These are phyloP conservation scores for Dothidotthia symphoricarpi DNA, from an alignment of 2,329 filamentous ascomycete species.

Conservation along the genomic window DNA sequence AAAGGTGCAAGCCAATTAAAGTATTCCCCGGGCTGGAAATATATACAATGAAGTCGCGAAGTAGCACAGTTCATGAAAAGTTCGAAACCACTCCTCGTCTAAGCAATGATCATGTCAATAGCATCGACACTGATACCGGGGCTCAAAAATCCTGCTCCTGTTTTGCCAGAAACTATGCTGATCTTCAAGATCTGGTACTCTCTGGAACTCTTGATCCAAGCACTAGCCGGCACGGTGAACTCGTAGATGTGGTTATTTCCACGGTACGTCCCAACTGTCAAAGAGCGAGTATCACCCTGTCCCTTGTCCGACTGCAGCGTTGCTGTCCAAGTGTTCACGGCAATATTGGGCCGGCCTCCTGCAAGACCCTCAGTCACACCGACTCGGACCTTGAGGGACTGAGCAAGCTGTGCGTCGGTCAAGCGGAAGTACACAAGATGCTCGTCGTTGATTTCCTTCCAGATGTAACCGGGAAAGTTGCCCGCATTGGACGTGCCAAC, in stretches of 20 bases:
- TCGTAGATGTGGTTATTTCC: constrained; percentile 26
- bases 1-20: too few species aligned
- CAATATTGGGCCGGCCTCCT: constrained; percentile 18
- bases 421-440: constrained; percentile 45
- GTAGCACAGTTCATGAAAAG: too few species aligned
- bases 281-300: constrained; percentile 19
- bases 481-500: constrained; percentile 13
- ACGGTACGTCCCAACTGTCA: constrained; percentile 25
- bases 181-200: constrained; percentile 23
- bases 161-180: constrained; percentile 21
- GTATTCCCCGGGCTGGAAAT: too few species aligned
- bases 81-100: neutral
- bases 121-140: constrained; percentile 23
- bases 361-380: constrained; percentile 22
- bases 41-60: too few species aligned
- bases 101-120: constrained; percentile 16
- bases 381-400: constrained; percentile 19
- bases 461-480: constrained; percentile 45
- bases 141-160: constrained; percentile 19
- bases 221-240: constrained; percentile 22
- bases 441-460: constrained; percentile 46
- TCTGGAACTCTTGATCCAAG: constrained; percentile 17
- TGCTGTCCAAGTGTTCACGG: constrained; percentile 17
- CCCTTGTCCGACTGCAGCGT: constrained; percentile 16
- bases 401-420: constrained; percentile 19